These are phyloP conservation scores for Penicillium sp. DNA, from an alignment of 2,329 filamentous ascomycete genomes.

Conservation along the genomic window DNA sequence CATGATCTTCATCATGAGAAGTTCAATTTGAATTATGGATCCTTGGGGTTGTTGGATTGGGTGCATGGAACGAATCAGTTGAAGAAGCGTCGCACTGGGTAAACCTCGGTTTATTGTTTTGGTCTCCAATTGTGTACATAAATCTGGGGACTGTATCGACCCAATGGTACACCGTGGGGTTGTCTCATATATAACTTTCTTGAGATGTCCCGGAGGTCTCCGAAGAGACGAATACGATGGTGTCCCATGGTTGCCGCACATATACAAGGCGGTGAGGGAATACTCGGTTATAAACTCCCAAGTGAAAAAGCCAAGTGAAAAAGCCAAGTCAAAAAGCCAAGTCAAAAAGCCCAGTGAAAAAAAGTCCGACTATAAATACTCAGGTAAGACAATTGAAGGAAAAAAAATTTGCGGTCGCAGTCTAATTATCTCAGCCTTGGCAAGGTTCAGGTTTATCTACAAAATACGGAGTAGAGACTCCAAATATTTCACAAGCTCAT, in stretches of 20 bases:
- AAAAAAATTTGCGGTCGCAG: not conserved
- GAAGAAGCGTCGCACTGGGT: constrained; percentile 17
- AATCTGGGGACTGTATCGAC: not conserved
- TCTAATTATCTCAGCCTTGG: not conserved
- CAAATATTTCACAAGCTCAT: not conserved
- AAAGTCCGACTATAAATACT: not conserved
- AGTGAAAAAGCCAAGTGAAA: too few species aligned
- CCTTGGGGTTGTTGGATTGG: constrained; percentile 54
- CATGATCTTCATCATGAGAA: constrained; percentile 60
- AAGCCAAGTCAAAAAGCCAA: too few species aligned
- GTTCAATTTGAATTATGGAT: constrained; percentile 56
- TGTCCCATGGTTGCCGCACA: not conserved
- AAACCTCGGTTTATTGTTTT: not conserved
- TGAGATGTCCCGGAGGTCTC: not conserved
- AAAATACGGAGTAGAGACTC: not conserved
- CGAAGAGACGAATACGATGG: not conserved
- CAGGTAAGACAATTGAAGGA: not conserved
- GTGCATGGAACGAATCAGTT: constrained; percentile 50
- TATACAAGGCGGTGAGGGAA: not conserved
- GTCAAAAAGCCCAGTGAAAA: too few species aligned
- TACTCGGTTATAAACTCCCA: not conserved
- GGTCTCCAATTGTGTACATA: not conserved
- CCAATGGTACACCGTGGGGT: not conserved
- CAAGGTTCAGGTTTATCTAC: not conserved
- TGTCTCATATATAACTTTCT: not conserved